phyloP scores from a whole-genome alignment of 139 green algal species.

The Nannochloris sp. region DNA sequence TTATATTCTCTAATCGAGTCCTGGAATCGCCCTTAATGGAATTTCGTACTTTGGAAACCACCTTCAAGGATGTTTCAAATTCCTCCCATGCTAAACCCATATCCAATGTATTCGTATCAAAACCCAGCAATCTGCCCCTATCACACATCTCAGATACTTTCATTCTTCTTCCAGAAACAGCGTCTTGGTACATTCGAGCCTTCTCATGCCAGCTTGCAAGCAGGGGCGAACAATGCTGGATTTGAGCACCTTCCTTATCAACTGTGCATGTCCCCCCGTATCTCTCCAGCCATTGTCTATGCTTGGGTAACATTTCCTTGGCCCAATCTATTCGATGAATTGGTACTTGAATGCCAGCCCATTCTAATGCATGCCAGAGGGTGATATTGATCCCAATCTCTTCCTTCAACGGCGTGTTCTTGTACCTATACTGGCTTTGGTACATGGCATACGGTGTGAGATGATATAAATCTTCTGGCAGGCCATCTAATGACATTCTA shows the following conservation, averaged over 20 bases:
- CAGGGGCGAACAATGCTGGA: neutral
- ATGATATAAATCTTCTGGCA: constrained; percentile 10
- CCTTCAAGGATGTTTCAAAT: constrained; percentile 26
- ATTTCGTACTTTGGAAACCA: constrained; percentile 12
- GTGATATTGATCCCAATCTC: neutral
- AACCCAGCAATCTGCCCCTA: neutral
- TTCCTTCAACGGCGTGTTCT: constrained; percentile 1
- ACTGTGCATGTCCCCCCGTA: neutral
- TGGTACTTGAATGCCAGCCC: neutral
- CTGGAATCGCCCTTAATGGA: constrained; percentile 6
- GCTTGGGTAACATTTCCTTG: neutral
- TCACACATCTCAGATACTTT: neutral
- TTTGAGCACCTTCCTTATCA: neutral
- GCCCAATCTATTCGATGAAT: neutral
- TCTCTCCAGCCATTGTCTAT: neutral
- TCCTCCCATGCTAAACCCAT: constrained; percentile 19
- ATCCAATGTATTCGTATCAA: neutral
- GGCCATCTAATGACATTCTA: neutral
- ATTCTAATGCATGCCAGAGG: neutral
- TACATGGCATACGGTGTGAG: constrained; percentile 26
- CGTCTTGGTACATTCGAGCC: neutral
- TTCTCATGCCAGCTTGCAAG: neutral
- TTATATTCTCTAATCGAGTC: neutral
- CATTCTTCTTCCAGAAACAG: neutral
- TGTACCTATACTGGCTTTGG: constrained; percentile 17